Evolutionary conservation across 306 rosid species (phyloP), one percentile per base, ranked within the genome.

Genomic region (Trifolium repens): DNA sequence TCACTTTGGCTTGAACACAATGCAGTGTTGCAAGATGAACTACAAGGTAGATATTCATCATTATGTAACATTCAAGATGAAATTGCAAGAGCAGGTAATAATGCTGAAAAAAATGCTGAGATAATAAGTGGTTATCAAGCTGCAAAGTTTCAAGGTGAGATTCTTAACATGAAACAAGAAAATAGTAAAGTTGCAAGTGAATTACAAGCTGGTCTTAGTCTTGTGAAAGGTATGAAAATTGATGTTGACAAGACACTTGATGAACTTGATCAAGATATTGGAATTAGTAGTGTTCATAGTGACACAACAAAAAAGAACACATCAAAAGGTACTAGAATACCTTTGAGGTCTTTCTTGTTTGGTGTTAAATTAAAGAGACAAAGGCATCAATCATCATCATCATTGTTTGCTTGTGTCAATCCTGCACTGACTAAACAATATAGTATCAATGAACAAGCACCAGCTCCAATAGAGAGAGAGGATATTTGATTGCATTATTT

Each of bases 101-200:
- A 37, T 12, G 81, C 22, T 5, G 83, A 83, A 3, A 69, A 75
- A 50, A 46, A 0, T 13, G 13, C 49, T 37, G 87, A 69, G 60
- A 79, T 90, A 68, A 78, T 90, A 61, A 82, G 88, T 22, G 79
- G 68, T 22, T 92, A 90, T 63, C 89, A 88, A 71, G 92, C 87
- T 22, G 97, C 97, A 27, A 96, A 90, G 84, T 90, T 96, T 65
- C 99, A 89, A 57, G 99, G 99, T 10, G 99, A 96, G 82, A 80
- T 96, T 47, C 80, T 87, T 50, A 96, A 92, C 85, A 89, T 96
- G 99, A 96, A 85, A 63, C 93, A 91, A 58, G 98, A 92, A 84
- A 92, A 92, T 54, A 84, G 75, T 27, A 92, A 88, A 85, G 83
- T 92, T 55, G 82, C 88, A 4, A 85, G 88, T 37, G 98, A 96